These are phyloP conservation scores for Scortechinia acanthostroma DNA, from an alignment of 2,329 filamentous ascomycete species.

Conservation along the genomic window DNA sequence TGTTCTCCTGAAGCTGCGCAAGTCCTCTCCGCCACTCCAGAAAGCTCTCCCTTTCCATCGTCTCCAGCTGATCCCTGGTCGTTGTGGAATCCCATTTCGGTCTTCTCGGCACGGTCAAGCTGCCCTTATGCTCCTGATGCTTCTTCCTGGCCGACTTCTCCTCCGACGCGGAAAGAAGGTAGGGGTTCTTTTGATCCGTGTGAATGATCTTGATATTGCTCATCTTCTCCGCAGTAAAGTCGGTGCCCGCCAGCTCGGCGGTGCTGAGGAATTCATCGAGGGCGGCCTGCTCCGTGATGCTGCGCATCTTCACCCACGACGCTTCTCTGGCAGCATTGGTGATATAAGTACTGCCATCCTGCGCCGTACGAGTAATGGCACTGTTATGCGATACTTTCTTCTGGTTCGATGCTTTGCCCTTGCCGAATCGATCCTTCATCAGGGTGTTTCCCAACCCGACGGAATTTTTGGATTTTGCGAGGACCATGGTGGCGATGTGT, in stretches of 20 bases:
- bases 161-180: slow-evolving; percentile 76
- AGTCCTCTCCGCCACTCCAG: slow-evolving; percentile 83
- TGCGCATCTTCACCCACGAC: slow-evolving; percentile 98
- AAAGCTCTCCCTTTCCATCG: slow-evolving; percentile 71
- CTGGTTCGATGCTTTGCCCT: slow-evolving; percentile 77
- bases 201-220: slow-evolving; percentile 99
- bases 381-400: slow-evolving; percentile 59
- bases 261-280: slow-evolving; percentile 95
- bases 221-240: slow-evolving; percentile 98
- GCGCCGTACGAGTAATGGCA: slow-evolving; percentile 7
- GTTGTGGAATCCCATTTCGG: slow-evolving; percentile 83
- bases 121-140: slow-evolving; percentile 71
- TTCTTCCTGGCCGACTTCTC: slow-evolving; percentile 73
- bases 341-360: slow-evolving; percentile 57
- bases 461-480: slow-evolving; percentile 88
- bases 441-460: slow-evolving; percentile 93
- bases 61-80: slow-evolving; percentile 75
- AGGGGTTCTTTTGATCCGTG: slow-evolving; percentile 90
- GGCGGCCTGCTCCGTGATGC: slow-evolving; percentile 91
- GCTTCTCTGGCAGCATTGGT: slow-evolving; percentile 87
- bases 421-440: slow-evolving; percentile 98
- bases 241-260: slow-evolving; percentile 92
- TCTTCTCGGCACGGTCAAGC: slow-evolving; percentile 81
- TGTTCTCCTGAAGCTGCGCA: slow-evolving; percentile 86
- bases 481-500: slow-evolving; percentile 50